Evolutionary conservation across 78 protist species (phyloP), one percentile per base, ranked within the genome.

Genomic region (Pigoraptor vietnamica): DNA sequence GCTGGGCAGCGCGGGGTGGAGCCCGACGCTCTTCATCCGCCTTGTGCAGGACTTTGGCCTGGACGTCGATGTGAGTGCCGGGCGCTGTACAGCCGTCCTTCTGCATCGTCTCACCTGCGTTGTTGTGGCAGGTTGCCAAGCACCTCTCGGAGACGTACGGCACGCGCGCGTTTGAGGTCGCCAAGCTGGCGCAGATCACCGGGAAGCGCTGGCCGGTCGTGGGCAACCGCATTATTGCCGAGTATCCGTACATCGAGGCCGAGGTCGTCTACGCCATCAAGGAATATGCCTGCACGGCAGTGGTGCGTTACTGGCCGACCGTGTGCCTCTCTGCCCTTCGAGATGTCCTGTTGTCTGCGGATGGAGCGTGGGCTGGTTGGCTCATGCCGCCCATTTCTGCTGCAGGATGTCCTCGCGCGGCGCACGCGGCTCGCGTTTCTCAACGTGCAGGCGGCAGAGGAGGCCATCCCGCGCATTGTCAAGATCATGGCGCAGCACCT

Each of bases 351-450:
- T 86, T 37, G 2, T 2, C 29, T 86, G 40, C 2, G 0, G 6
- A 25, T 86, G 25, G 25, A 0, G 39, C 25, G 19, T 14, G 1
- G 29, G 0, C 25, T 2, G 39, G 24, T 37, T 2, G 32, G 19
- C 89, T 9, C 39, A 19, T 1, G 14, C 1, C 32, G 48, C 23
- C 0, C 24, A 21, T 48, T 6, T 14, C 6, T 48, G 67, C 14
- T 48, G 67, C 67, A 48, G 67, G 99, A 98, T 89, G 86, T 97
- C 55, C 48, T 98, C 25, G 95, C 98, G 0, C 90, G 96, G 37
- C 95, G 99, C 91, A 96, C 96, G 36, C 95, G 99, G 67, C 40
- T 98, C 35, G 96, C 98, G 38, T 98, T 97, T 89, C 29, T 98
- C n/a, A 96, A 98, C 87, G 79, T 67, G 25, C 36, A 88, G 0